Percentiles rank a stretch among this genome's conserved stretches.
These are phyloP conservation scores for Dysphania ambrosioides DNA, from an alignment of 148 eudicot genomes.

Conservation along the genomic window DNA sequence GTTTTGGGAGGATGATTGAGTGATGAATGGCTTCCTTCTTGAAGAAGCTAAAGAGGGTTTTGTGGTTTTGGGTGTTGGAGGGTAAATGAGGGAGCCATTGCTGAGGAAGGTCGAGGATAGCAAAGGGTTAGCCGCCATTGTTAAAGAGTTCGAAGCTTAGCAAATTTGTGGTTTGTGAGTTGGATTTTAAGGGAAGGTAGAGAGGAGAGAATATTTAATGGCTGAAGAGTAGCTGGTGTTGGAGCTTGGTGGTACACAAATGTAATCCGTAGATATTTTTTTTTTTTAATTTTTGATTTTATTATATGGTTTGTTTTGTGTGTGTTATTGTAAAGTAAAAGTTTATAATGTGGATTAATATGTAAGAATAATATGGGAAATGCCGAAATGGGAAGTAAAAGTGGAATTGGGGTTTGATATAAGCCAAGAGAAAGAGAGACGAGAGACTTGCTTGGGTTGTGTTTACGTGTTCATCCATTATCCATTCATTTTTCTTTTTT, in stretches of 20 bases:
- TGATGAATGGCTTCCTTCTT: slow-evolving; percentile 29
- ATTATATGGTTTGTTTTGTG: too few species aligned
- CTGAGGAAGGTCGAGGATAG: slow-evolving; percentile 56
- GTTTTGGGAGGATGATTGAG: slow-evolving; percentile 35
- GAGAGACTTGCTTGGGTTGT: slow-evolving; percentile 27
- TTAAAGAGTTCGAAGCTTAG: neutral
- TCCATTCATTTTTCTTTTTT: slow-evolving; percentile 27
- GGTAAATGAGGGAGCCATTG: slow-evolving; percentile 36
- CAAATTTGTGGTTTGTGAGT: neutral
- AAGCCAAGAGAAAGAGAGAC: slow-evolving; percentile 36
- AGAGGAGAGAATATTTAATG: neutral
- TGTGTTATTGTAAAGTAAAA: neutral
- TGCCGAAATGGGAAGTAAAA: neutral
- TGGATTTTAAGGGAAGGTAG: neutral
- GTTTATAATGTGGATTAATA: slow-evolving; percentile 3
- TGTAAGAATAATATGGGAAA: neutral
- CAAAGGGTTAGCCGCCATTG: slow-evolving; percentile 38
- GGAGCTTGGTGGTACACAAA: slow-evolving; percentile 25
- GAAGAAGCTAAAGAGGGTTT: slow-evolving; percentile 11
- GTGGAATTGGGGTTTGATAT: slow-evolving; percentile 20
- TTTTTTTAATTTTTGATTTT: neutral
- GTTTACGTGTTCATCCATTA: slow-evolving; percentile 33
- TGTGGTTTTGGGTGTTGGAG: slow-evolving; percentile 49
- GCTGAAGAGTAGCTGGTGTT: neutral
- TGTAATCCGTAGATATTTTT: neutral